A percentile compares a stretch with the other conserved stretches of the same genome.
Evolutionary conservation across 768 basidiomycete species (phyloP).

Genomic region (Boletus subcaerulescens): DNA sequence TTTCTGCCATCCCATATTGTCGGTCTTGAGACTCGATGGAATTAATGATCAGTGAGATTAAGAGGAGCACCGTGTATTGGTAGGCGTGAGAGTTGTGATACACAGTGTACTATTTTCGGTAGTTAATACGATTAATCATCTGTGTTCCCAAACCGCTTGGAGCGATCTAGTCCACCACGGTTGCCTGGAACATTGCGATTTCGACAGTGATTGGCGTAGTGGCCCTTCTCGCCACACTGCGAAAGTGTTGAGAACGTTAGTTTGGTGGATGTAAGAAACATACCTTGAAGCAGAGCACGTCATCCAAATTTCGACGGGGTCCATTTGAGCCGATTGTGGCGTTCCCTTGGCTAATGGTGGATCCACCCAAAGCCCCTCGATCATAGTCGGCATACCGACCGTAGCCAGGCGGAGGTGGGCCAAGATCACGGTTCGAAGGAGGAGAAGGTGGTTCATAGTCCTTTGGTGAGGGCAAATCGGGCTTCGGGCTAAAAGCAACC

Average conservation of each 20-base stretch:
- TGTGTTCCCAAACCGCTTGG: conserved; percentile 29
- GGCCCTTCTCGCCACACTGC: conserved; percentile 89
- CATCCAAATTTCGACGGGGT: conserved; percentile 71
- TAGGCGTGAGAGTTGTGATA: neutral
- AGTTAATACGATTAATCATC: conserved; percentile 22
- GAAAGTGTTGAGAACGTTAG: conserved; percentile 8
- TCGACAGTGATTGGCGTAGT: conserved; percentile 92
- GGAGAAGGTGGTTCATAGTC: conserved; percentile 78
- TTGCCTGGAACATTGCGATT: conserved; percentile 91
- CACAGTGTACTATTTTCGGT: too few relatives aligned
- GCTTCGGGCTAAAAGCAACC: conserved; percentile 62
- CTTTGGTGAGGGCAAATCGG: conserved; percentile 61
- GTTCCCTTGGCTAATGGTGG: conserved; percentile 21
- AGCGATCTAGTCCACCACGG: conserved; percentile 73
- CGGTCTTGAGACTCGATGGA: neutral
- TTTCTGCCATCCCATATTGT: conserved; percentile 85
- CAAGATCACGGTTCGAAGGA: conserved; percentile 73
- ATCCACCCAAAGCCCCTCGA: conserved; percentile 41
- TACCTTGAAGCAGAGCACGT: conserved; percentile 87
- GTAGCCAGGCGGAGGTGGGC: conserved; percentile 91
- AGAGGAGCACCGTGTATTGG: neutral
- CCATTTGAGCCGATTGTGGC: conserved; percentile 33
- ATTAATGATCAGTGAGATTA: neutral
- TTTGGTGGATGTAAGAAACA: conserved; percentile 13
- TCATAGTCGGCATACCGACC: conserved; percentile 81